These are phyloP conservation scores for Neohortaea acidophila DNA, from an alignment of 495 filamentous ascomycete genomes.

Conservation along the genomic window DNA sequence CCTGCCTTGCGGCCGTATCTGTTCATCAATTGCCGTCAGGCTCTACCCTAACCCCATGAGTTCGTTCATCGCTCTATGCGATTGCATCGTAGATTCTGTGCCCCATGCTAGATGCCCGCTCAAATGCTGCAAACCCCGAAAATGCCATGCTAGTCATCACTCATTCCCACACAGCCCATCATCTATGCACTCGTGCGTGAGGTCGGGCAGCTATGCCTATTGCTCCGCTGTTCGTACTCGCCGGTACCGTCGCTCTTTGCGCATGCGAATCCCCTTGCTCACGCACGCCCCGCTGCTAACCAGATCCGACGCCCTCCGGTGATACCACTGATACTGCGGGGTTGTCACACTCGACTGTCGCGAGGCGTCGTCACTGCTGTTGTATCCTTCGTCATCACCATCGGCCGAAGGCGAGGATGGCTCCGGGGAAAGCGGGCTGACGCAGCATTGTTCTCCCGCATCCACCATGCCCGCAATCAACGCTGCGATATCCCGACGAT, in stretches of 20 bases:
- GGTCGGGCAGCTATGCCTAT: not conserved
- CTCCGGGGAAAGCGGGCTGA: not conserved
- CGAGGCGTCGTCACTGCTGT: not conserved
- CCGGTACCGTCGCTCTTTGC: not conserved
- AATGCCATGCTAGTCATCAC: not conserved
- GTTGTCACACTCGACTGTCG: not conserved
- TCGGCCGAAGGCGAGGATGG: not conserved
- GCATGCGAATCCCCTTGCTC: not conserved
- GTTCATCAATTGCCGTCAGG: too few relatives aligned
- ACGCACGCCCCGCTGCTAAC: not conserved
- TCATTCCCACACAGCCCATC: not conserved
- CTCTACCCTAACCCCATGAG: too few relatives aligned
- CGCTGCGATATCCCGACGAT: constrained; percentile 18
- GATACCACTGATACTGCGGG: not conserved
- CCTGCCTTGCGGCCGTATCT: too few relatives aligned
- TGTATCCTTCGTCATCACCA: not conserved
- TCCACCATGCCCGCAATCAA: constrained; percentile 21
- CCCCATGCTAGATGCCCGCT: not conserved
- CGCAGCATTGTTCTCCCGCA: constrained; percentile 17
- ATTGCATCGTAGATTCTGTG: not conserved
- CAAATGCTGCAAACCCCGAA: not conserved
- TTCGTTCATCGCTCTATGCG: not conserved
- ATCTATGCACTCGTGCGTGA: not conserved
- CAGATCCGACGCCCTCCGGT: not conserved
- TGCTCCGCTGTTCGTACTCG: not conserved